phyloP scores from a whole-genome alignment of 352 stramenopile genomes.

The Phytophthora foliorum region DNA sequence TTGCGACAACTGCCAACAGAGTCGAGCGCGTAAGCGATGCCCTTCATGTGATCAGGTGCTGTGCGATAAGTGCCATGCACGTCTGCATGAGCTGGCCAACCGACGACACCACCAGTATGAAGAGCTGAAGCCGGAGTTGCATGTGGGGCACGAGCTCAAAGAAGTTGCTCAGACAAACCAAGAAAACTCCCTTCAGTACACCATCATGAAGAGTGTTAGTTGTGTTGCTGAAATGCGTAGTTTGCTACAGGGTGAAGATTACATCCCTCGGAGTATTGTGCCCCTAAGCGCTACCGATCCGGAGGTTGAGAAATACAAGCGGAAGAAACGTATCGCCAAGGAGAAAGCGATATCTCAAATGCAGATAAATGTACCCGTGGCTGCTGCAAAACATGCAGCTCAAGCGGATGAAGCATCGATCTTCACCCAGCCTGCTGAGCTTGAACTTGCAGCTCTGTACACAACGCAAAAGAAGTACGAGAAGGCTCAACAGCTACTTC shows the following conservation, averaged over 20 bases:
- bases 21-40: slow-evolving; percentile 59
- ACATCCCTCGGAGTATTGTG: neutral
- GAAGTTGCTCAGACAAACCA: slow-evolving; percentile 34
- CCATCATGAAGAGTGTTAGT: slow-evolving; percentile 31
- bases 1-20: slow-evolving; percentile 63
- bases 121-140: slow-evolving; percentile 45
- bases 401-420: slow-evolving; percentile 47
- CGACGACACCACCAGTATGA: slow-evolving; percentile 63
- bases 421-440: slow-evolving; percentile 56
- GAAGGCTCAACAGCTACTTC: slow-evolving; percentile 53
- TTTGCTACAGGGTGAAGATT: slow-evolving; percentile 26
- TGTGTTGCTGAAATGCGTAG: slow-evolving; percentile 45
- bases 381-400: slow-evolving; percentile 54
- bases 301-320: slow-evolving; percentile 62
- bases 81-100: slow-evolving; percentile 62
- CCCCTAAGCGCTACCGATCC: slow-evolving; percentile 23
- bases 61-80: slow-evolving; percentile 70
- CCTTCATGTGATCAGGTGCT: slow-evolving; percentile 63
- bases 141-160: slow-evolving; percentile 34
- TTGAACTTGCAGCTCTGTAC: slow-evolving; percentile 67
- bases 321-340: slow-evolving; percentile 48
- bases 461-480: slow-evolving; percentile 67
- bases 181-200: slow-evolving; percentile 37
- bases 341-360: slow-evolving; percentile 68
- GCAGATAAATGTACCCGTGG: slow-evolving; percentile 63